A percentile compares a stretch with the other conserved stretches of the same genome.
Conservation (phyloP, 495 filamentous ascomycete species). For the Diplogelasinospora grovesii region DNA sequence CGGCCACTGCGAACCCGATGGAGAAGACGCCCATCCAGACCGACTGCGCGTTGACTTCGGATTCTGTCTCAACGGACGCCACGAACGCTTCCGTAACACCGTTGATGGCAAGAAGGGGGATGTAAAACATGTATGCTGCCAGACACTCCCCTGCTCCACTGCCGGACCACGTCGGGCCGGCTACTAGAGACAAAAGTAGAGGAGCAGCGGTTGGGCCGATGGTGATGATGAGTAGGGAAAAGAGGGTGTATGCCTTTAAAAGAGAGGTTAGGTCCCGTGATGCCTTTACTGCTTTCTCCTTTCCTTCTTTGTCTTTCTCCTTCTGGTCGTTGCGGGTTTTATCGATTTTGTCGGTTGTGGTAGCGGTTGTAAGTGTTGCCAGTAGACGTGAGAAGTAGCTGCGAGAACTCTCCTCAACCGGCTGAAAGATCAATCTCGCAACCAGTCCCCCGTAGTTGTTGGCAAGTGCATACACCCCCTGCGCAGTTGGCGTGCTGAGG, state of each 20-base stretch:
- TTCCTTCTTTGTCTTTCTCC: too few species aligned
- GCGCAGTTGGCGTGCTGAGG: conserved; percentile 66
- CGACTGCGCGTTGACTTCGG: conserved; percentile 66
- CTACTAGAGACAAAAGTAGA: conserved; percentile 60
- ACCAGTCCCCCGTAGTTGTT: conserved; percentile 90
- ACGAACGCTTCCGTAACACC: conserved; percentile 91
- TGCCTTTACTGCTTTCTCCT: too few species aligned
- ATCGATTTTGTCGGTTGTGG: not conserved
- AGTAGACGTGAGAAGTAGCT: conserved; percentile 76
- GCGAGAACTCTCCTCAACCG: conserved; percentile 85
- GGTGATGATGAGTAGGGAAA: conserved; percentile 58
- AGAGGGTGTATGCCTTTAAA: conserved; percentile 56
- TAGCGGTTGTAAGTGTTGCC: conserved; percentile 1
- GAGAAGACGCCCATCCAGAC: conserved; percentile 78
- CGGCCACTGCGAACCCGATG: conserved; percentile 60
- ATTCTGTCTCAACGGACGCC: conserved; percentile 65
- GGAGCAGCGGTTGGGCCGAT: conserved; percentile 70
- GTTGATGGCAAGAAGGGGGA: conserved; percentile 87
- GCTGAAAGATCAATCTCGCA: conserved; percentile 88
- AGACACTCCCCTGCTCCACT: conserved; percentile 58
- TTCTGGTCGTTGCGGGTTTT: too few species aligned
- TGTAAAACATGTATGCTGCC: conserved; percentile 79
- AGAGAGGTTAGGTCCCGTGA: conserved; percentile 49
- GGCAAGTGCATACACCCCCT: conserved; percentile 91
- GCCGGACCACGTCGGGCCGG: conserved; percentile 65